phyloP scores from a whole-genome alignment of 768 basidiomycete genomes.

The Lactifluus subvellereus region DNA sequence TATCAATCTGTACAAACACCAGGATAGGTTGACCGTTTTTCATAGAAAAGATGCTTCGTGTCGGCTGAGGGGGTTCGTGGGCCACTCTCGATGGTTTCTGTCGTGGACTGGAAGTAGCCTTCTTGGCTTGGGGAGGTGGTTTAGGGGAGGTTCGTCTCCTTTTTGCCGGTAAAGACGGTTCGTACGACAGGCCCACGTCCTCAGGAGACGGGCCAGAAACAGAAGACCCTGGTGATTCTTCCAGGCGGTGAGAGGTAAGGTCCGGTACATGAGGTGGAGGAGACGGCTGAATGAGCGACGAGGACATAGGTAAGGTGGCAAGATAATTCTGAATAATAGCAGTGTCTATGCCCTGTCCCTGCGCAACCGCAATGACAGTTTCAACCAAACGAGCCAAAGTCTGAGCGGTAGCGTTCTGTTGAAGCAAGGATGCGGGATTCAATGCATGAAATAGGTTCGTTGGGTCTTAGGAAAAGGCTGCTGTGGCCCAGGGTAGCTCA shows the following conservation, averaged over 20 bases:
- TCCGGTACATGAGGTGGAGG: neutral
- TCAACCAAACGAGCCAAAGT: slow-evolving; percentile 19
- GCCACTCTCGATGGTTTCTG: neutral
- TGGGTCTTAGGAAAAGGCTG: neutral
- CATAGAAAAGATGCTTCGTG: slow-evolving; percentile 39
- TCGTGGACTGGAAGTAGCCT: neutral
- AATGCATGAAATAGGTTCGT: slow-evolving; percentile 10
- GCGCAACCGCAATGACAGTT: slow-evolving; percentile 22
- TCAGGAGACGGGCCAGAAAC: neutral
- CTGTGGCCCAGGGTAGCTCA: neutral
- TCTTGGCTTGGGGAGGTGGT: neutral
- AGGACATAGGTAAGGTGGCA: slow-evolving; percentile 12
- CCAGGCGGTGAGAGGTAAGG: neutral
- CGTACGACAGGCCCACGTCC: neutral
- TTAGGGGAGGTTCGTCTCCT: slow-evolving; percentile 7
- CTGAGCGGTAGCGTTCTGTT: slow-evolving; percentile 11
- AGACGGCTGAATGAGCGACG: neutral
- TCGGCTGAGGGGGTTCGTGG: slow-evolving; percentile 7
- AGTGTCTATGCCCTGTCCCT: slow-evolving; percentile 18
- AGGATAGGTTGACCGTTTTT: slow-evolving; percentile 35
- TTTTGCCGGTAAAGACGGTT: slow-evolving; percentile 2
- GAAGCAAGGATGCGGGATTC: slow-evolving; percentile 5
- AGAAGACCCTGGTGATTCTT: neutral
- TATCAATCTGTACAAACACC: slow-evolving; percentile 62
- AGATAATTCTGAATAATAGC: slow-evolving; percentile 16